Conservation (phyloP, 2,329 filamentous ascomycete genomes). For the Emergomyces orientalis region DNA sequence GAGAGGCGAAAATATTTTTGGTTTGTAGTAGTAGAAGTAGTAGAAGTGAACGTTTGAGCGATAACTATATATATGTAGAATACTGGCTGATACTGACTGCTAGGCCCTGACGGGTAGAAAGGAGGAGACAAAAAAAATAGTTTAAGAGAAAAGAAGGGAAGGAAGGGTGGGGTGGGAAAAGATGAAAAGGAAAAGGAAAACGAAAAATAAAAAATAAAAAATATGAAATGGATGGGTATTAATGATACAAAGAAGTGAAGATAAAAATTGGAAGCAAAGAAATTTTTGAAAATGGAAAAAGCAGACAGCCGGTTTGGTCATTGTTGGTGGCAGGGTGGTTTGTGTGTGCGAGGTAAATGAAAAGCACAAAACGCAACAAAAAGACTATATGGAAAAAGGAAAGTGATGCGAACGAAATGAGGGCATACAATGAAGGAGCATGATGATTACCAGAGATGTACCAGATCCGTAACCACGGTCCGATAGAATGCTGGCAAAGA, state of each 20-base stretch:
- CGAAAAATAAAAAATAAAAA: background rate
- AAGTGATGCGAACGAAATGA: background rate
- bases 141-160: background rate
- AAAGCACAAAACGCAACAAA: background rate
- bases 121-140: background rate
- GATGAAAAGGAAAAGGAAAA: background rate
- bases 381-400: background rate
- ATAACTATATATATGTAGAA: background rate
- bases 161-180: background rate
- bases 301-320: background rate
- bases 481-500: background rate
- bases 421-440: background rate
- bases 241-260: constrained; percentile 8
- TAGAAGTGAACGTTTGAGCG: background rate
- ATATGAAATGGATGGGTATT: constrained; percentile 1
- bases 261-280: background rate
- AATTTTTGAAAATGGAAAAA: background rate
- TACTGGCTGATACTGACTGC: background rate
- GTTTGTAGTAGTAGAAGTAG: background rate
- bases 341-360: background rate
- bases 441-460: background rate
- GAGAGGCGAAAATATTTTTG: no score
- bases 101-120: background rate
- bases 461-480: background rate
- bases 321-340: background rate